Evolutionary conservation across 2,329 filamentous ascomycete species (phyloP).

Genomic region (Aspergillus fijiensis): DNA sequence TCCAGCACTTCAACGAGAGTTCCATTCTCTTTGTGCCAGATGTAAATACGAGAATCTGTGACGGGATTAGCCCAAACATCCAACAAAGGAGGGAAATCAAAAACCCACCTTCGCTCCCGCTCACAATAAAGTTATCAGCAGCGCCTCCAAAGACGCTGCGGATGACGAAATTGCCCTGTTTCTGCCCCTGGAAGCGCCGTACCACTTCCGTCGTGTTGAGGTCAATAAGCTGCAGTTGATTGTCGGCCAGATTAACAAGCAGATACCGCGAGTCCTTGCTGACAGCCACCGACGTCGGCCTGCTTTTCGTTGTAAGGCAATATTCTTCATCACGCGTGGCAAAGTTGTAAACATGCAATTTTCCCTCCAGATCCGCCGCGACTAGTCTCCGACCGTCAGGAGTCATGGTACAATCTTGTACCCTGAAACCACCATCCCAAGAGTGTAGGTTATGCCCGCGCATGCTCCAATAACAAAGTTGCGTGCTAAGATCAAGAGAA

Average conservation of each 20-base stretch:
- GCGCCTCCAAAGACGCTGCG: constrained; percentile 83
- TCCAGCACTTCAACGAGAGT: constrained; percentile 71
- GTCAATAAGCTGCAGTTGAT: constrained; percentile 75
- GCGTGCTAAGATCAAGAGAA: constrained; percentile 65
- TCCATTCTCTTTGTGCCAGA: constrained; percentile 88
- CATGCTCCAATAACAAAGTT: constrained; percentile 70
- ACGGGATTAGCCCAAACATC: constrained; percentile 22
- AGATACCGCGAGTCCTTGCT: constrained; percentile 78
- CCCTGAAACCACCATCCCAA: constrained; percentile 70
- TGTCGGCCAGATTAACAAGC: constrained; percentile 77
- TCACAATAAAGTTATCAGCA: constrained; percentile 85
- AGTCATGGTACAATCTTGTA: constrained; percentile 83
- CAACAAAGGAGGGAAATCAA: neutral
- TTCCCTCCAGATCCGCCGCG: constrained; percentile 68
- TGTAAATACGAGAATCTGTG: constrained; percentile 68
- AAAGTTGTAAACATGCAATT: constrained; percentile 80
- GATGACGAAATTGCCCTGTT: constrained; percentile 75
- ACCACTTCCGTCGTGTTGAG: constrained; percentile 70
- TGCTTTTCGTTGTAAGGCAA: constrained; percentile 66
- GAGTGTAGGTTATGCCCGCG: constrained; percentile 62
- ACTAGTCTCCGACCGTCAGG: constrained; percentile 77
- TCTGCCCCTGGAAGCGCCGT: constrained; percentile 72
- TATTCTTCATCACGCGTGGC: constrained; percentile 71
- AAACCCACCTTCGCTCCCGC: constrained; percentile 78
- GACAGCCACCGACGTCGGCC: constrained; percentile 76